Evolutionary conservation across 257 asterid species (phyloP), one percentile per base, ranked within the genome.

Genomic region (Phtheirospermum japonicum): DNA sequence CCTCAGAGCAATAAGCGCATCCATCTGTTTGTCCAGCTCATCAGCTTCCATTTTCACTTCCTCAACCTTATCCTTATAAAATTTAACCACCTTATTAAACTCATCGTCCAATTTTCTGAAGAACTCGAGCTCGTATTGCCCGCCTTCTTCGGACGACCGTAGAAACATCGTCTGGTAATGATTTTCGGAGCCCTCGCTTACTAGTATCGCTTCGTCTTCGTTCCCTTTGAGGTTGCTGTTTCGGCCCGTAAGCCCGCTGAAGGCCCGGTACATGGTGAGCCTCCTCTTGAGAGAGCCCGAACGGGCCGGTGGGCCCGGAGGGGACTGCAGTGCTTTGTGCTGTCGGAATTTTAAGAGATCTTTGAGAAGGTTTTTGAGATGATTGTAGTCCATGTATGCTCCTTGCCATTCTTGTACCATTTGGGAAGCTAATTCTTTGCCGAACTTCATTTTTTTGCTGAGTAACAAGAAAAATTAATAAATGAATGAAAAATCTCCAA

Each of bases 401-500:
- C 43, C 69, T 66, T 80, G 86, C 95, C 94, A 87, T 88, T 90
- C 97, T 36, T 61, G 96, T 32, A 90, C 91, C 95, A 85, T 82
- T 65, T 90, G 97, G 66, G 91, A 82, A 59, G 84, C 77, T 51
- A 83, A 65, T 71, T 90, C 97, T 75, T 84, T 90, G 67, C 97
- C 96, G 16, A 90, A 90, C 83, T 90, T 90, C 97, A 90, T 90
- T 61, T 72, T 78, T 39, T 11, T 19, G 23, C n/a, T n/a, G 11
- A 23, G 3, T 23, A 23, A 23, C 28, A 23, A 23, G 28, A 23
- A 23, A 23, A 23, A 23, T 23, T 23, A 23, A 23, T 1, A 5
- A 55, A 54, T 0, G 11, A 32, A 4, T 46, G 48, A 42, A 42
- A 12, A n/a, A n/a, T n/a, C n/a, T n/a, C n/a, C n/a, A n/a, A n/a